Evolutionary conservation across 768 basidiomycete species (phyloP), one percentile per base, ranked within the genome.

Genomic region (Serpula lacrymans): DNA sequence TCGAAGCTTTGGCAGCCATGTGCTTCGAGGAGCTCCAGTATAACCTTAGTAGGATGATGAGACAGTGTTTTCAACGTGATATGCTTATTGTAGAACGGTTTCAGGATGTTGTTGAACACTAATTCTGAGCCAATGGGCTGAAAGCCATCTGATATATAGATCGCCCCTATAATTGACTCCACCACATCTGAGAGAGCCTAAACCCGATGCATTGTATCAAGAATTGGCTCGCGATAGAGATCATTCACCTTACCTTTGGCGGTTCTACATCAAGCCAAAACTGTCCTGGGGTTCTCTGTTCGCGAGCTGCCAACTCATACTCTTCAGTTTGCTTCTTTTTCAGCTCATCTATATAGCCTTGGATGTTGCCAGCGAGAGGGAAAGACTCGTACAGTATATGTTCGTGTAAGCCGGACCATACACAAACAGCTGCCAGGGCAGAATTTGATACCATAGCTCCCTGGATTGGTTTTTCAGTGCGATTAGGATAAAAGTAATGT

Each of bases 371-470:
- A 13, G 67, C 68, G 8, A 88, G 60, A 10, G 71, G 63, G 29
- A 71, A 64, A 4, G 81, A 80, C 39, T 78, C 78, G 37, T 77
- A 71, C 34, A 75, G 65, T 20, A 91, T 62, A 58, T 82, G 65
- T 30, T 79, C 62, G 42, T 87, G 67, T 39, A 93, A 63, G 24
- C 82, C 82, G 39, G 75, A 74, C 48, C 72, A 72, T 13, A 91
- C 79, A 49, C 84, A 88, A 43, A 91, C 59, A 2, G 88, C 84
- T 27, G 83, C 87, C 30, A 92, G 67, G 13, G 83, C 70, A 22
- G 79, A 74, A 58, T 91, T 91, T 4, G 86, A 88, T 20, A 92
- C 88, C 88, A 92, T 91, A 6, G 85, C 84, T 21, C 78, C 76
- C 89, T 91, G 51, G 31, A n/a, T 33, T 33, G 31, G n/a, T 14